Percentiles rank a stretch among this genome's conserved stretches.
phyloP scores from a whole-genome alignment of 1,139 yeast genomes.

The Candida mesenterica region DNA sequence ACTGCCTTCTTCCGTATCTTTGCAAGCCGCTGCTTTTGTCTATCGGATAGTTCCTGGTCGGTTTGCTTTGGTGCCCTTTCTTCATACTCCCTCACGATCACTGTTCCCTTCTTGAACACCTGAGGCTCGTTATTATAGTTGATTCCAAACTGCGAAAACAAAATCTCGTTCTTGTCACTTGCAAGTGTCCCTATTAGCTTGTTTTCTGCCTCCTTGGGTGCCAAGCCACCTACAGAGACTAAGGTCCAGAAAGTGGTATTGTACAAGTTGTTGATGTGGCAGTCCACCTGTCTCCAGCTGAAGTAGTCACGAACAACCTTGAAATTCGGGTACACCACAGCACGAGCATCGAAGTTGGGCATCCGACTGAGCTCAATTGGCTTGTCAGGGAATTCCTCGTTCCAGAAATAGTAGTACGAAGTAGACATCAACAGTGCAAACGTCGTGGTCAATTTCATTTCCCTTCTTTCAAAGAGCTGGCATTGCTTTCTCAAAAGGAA shows the following conservation, averaged over 20 bases:
- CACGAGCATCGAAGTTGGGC: constrained; percentile 91
- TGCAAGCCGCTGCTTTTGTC: constrained; percentile 51
- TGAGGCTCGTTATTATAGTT: constrained; percentile 91
- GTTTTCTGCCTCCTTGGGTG: constrained; percentile 78
- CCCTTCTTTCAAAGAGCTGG: constrained; percentile 75
- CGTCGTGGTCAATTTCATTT: constrained; percentile 72
- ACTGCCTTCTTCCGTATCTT: constrained; percentile 51
- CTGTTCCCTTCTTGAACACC: constrained; percentile 82
- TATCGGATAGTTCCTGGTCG: constrained; percentile 18
- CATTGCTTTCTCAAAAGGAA: constrained; percentile 67
- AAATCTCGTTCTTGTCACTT: constrained; percentile 82
- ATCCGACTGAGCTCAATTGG: constrained; percentile 41
- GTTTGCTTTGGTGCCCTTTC: constrained; percentile 2
- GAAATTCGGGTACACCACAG: constrained; percentile 76
- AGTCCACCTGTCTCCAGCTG: constrained; percentile 95
- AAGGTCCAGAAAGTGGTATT: constrained; percentile 92
- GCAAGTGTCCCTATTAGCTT: constrained; percentile 71
- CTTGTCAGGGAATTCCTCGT: constrained; percentile 50
- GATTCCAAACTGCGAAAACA: constrained; percentile 73
- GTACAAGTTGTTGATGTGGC: constrained; percentile 91
- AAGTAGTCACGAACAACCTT: constrained; percentile 72
- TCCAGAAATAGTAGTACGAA: constrained; percentile 70
- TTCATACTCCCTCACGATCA: constrained; percentile 55
- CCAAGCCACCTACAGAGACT: constrained; percentile 65
- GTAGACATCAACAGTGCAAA: constrained; percentile 83